Conservation (phyloP, 2,329 filamentous ascomycete genomes). For the Trichoderma hamatum region DNA sequence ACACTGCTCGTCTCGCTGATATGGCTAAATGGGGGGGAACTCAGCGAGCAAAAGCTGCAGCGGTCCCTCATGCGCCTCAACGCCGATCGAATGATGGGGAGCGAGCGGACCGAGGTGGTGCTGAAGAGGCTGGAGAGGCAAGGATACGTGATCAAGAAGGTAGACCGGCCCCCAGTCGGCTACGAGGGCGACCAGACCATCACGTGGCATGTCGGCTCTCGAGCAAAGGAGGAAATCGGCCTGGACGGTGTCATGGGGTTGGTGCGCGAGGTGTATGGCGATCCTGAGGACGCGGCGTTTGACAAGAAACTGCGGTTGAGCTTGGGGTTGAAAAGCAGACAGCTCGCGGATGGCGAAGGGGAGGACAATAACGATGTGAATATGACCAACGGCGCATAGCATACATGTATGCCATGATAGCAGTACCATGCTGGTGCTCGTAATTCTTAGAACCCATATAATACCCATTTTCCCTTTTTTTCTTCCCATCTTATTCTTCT, state of each 20-base stretch:
- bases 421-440: not conserved
- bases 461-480: not conserved
- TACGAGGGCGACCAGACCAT: slow-evolving; percentile 72
- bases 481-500: not conserved
- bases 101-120: slow-evolving; percentile 74
- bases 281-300: slow-evolving; percentile 55
- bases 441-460: not conserved
- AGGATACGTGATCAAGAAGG: slow-evolving; percentile 76
- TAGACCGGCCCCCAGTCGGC: slow-evolving; percentile 60
- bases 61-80: slow-evolving; percentile 76
- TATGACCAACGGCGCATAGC: slow-evolving; percentile 26
- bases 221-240: slow-evolving; percentile 84
- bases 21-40: slow-evolving; percentile 68
- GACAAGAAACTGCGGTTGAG: slow-evolving; percentile 64
- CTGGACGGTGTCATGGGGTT: slow-evolving; percentile 74
- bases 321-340: slow-evolving; percentile 53
- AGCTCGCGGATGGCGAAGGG: slow-evolving; percentile 33
- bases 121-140: slow-evolving; percentile 77
- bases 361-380: slow-evolving; percentile 31
- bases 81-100: slow-evolving; percentile 71
- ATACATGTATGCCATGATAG: slow-evolving; percentile 1
- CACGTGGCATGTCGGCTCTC: slow-evolving; percentile 82
- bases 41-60: slow-evolving; percentile 78
- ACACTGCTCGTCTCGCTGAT: slow-evolving; percentile 80
- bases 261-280: slow-evolving; percentile 62